Conservation (phyloP, 202 grass and related monocot species). For the Schoenoplectus tabernaemontani region DNA sequence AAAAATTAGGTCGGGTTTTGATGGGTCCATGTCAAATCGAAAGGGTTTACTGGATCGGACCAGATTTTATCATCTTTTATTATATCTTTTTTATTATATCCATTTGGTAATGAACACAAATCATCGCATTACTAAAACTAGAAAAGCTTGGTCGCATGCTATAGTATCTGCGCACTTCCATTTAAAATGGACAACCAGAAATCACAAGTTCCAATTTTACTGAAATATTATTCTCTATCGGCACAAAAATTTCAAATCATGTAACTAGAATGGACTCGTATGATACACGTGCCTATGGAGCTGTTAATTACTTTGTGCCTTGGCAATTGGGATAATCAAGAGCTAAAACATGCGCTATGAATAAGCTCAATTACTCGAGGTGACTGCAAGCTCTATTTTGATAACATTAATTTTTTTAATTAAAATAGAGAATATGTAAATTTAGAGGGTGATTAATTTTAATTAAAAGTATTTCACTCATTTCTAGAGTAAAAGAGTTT, state of each 20-base stretch:
- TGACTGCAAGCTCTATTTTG: too few species aligned
- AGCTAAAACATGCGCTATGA: background rate
- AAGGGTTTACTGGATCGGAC: too few species aligned
- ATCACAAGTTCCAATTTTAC: background rate
- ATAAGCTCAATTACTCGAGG: background rate
- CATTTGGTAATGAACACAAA: background rate
- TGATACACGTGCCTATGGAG: background rate
- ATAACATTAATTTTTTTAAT: too few species aligned
- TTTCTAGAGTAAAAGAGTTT: background rate
- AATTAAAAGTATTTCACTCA: too few species aligned
- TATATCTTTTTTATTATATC: too few species aligned
- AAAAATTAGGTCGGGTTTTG: too few species aligned
- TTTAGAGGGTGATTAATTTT: too few species aligned
- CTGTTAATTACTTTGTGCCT: background rate
- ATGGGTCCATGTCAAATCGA: too few species aligned
- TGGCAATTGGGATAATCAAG: background rate
- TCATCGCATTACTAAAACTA: background rate
- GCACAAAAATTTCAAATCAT: background rate
- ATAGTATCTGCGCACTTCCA: background rate
- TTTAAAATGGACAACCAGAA: background rate
- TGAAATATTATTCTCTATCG: background rate
- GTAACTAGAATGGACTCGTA: background rate
- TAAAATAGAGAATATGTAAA: too few species aligned
- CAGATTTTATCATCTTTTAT: too few species aligned
- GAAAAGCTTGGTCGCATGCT: background rate